Percentiles rank a stretch among this genome's conserved stretches.
These are phyloP conservation scores for Mesotaenium endlicherianum DNA, from an alignment of 139 green algal species.

Conservation along the genomic window DNA sequence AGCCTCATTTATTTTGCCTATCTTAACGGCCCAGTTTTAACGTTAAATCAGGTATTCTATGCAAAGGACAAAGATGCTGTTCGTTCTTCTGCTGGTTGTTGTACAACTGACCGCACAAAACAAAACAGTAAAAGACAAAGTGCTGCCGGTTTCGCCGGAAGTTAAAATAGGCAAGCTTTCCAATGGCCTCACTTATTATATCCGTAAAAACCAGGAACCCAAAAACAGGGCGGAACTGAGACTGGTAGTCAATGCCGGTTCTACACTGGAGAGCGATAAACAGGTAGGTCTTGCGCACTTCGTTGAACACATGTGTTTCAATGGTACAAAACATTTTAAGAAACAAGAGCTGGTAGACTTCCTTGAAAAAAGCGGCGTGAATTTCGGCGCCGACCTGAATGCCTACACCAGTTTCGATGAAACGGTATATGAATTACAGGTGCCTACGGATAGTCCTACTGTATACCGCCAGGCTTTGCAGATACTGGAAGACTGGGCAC, in stretches of 20 bases:
- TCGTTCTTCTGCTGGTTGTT: too few species aligned
- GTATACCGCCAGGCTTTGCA: too few species aligned
- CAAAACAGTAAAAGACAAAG: too few species aligned
- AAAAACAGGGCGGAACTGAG: neutral
- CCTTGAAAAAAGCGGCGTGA: neutral
- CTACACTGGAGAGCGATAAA: neutral
- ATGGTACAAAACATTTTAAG: neutral
- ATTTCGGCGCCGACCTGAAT: neutral
- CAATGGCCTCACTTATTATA: neutral
- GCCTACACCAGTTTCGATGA: neutral
- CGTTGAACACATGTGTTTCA: neutral
- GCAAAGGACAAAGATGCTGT: too few species aligned
- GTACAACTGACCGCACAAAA: too few species aligned
- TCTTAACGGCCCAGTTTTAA: too few species aligned
- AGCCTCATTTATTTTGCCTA: too few species aligned
- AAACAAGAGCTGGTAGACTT: neutral
- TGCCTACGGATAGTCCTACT: too few species aligned
- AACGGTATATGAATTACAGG: slow-evolving; percentile 47
- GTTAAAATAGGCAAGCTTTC: neutral
- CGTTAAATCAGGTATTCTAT: too few species aligned
- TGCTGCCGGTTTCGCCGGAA: too few species aligned
- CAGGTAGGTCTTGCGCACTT: neutral
- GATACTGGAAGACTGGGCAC: too few species aligned
- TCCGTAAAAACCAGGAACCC: neutral
- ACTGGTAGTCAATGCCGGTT: neutral